Base-by-base conservation (phyloP, 352 stramenopile genomes). In the Pythium volutum region DNA sequence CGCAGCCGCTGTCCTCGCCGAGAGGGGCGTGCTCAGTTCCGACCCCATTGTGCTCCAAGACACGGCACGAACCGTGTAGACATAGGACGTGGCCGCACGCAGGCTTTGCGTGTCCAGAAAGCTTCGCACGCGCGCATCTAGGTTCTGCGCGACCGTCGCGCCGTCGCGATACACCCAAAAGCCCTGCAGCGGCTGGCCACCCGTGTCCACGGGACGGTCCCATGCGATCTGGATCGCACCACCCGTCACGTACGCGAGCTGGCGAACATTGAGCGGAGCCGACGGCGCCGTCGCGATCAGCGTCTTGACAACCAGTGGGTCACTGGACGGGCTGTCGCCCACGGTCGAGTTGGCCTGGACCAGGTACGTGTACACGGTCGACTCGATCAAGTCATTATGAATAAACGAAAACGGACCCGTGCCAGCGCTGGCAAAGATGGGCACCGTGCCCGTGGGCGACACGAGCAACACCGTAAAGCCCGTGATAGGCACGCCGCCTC, bases 161-260 rank as follows among this genome's bases (percentile, higher is more conserved):
- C 74, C 74, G 42, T 88, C 73, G 10, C 79, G 76, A 57, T 87
- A 89, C 0, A 91, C 49, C 60, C 64, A 75, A 39, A 86, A 91
- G 2, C 62, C 61, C 14, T 29, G 57, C 5, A 91, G 69, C 0
- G 74, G 66, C 18, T 82, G 70, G 0, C 81, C 81, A 7, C 81
- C 81, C 2, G 72, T 71, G 33, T 91, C 81, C n/a, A 83, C 33
- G 0, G 78, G 75, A 3, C 63, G 70, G 31, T 79, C 66, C 81
- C 81, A 91, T 7, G 67, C 75, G 26, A 89, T 76, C 36, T 75
- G 52, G n/a, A 91, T 73, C 2, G 77, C 64, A 3, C 81, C 81
- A 25, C 81, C 81, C 26, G 77, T 86, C 5, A 66, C 67, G 26
- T 78, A 83, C 0, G 18, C 9, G 6, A 81, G 49, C 31, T 86